phyloP scores from a whole-genome alignment of 2,329 filamentous ascomycete genomes.

The Emergomyces orientalis region DNA sequence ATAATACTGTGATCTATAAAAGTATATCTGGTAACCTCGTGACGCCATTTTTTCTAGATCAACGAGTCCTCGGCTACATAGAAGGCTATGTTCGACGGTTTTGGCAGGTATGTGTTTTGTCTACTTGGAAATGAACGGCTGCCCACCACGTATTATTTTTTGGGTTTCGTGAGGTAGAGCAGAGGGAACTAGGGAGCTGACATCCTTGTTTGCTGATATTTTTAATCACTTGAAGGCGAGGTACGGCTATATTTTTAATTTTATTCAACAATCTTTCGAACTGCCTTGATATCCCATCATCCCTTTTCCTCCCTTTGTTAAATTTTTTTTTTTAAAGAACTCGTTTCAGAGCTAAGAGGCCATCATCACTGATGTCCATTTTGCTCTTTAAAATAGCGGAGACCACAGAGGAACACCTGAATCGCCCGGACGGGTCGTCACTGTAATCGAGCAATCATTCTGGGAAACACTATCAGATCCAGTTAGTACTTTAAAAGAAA shows the following conservation, averaged over 20 bases:
- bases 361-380: neutral
- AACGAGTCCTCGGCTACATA: constrained; percentile 78
- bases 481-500: constrained; percentile 6
- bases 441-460: constrained; percentile 73
- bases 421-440: constrained; percentile 82
- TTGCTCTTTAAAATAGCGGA: constrained; percentile 48
- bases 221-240: constrained; percentile 7
- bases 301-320: neutral
- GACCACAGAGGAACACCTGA: constrained; percentile 90
- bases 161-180: neutral
- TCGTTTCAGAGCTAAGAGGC: neutral
- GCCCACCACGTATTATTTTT: too few species aligned
- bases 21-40: neutral
- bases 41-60: constrained; percentile 47
- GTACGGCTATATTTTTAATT: neutral
- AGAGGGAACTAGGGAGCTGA: neutral
- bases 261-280: neutral
- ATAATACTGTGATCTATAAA: neutral
- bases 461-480: constrained; percentile 53
- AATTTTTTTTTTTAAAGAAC: neutral
- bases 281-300: neutral
- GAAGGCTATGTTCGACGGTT: constrained; percentile 90
- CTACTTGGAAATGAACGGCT: neutral
- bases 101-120: constrained; percentile 69
- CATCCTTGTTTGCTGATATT: neutral